These are phyloP conservation scores for Cyberlindnera amylophila DNA, from an alignment of 805 yeast species.

Conservation along the genomic window DNA sequence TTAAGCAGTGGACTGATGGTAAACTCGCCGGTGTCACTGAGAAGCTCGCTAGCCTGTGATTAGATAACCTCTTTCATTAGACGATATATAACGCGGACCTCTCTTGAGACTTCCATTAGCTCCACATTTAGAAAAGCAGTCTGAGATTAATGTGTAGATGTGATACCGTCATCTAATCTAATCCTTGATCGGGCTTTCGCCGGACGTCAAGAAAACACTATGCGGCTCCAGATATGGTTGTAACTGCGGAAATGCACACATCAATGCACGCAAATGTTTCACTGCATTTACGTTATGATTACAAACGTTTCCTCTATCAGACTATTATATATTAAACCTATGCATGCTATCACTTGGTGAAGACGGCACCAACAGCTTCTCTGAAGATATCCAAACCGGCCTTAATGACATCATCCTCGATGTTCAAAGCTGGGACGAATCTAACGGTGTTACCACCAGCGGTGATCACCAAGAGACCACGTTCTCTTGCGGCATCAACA, in stretches of 20 bases:
- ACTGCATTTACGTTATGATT: too few relatives aligned
- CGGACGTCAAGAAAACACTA: neutral
- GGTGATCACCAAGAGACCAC: conserved; percentile 80
- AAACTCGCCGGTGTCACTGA: conserved; percentile 1
- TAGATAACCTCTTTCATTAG: too few relatives aligned
- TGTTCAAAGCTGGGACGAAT: conserved; percentile 88
- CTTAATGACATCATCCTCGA: conserved; percentile 61
- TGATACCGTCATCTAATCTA: too few relatives aligned
- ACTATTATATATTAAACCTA: neutral
- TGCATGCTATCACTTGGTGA: conserved; percentile 3
- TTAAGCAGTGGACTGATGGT: conserved; percentile 26
- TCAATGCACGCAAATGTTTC: too few relatives aligned
- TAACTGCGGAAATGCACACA: too few relatives aligned
- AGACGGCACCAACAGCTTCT: conserved; percentile 41
- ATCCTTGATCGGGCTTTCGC: too few relatives aligned
- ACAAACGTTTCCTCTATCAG: too few relatives aligned
- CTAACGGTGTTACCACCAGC: conserved; percentile 92
- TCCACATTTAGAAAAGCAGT: too few relatives aligned
- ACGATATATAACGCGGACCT: too few relatives aligned
- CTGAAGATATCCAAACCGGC: conserved; percentile 73
- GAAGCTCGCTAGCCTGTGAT: conserved; percentile 1
- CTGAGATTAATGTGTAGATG: too few relatives aligned
- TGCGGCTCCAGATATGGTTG: too few relatives aligned
- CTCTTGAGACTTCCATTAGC: too few relatives aligned
- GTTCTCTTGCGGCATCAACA: conserved; percentile 66